Base-by-base conservation (phyloP, 2,329 filamentous ascomycete species). In the Fusarium sp. region DNA sequence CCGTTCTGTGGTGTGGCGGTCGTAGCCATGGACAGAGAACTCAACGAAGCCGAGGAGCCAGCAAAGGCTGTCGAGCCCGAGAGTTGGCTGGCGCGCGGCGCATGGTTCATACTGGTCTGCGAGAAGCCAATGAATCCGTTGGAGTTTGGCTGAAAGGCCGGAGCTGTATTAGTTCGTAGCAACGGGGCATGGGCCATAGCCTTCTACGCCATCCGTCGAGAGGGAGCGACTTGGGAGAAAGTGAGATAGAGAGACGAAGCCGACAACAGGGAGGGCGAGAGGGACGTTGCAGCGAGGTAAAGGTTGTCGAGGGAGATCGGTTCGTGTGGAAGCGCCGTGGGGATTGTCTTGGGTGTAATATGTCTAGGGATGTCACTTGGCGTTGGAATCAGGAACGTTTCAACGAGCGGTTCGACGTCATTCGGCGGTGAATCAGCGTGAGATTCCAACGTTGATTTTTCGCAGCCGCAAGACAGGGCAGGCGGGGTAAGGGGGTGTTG, bases 111-210 rank as follows among this genome's bases (percentile, higher is more conserved):
- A 71, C 80, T 85, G 80, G 82, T 84, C 62, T 81, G 83, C 66
- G 82, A 81, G 71, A 85, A 78, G 79, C 84, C 81, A 75, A 84
- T 83, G 78, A 85, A 83, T 80, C 83, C 81, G 81, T 85, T 85
- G 76, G 85, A 81, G 77, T 83, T 84, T 78, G 84, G 80, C 78
- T 85, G 83, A 78, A 89, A 89, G 79, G 86, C 83, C 79, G 88
- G 87, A 76, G 87, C 84, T 78, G 88, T 90, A 78, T 89, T 89
- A 78, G 86, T 89, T 87, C 88, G 85, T 78, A 89, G 80, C 75
- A 90, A 83, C 78, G 88, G 86, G 83, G 88, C 87, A 86, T 89
- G 86, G 82, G 88, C 88, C 89, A 90, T 90, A 78, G 81, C 84
- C 82, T 83, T 78, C 71, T 80, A 82, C 77, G 82, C 84, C 85